These are phyloP conservation scores for Myrica gale DNA, from an alignment of 306 rosid genomes.

Conservation along the genomic window DNA sequence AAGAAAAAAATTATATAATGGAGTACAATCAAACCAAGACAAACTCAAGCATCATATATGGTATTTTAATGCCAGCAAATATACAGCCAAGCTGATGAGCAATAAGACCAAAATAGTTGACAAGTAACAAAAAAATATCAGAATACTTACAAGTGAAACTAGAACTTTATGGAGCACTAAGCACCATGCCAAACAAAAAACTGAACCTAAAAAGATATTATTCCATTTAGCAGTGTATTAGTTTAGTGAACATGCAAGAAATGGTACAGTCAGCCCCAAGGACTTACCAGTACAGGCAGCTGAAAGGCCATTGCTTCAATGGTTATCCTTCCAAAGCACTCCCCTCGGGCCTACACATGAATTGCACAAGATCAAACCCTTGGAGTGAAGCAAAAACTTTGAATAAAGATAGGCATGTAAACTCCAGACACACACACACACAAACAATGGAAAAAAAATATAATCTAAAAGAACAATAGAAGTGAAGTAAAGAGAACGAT, in stretches of 20 bases:
- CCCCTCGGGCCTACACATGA: slow-evolving; percentile 62
- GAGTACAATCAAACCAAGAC: neutral
- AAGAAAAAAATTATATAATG: neutral
- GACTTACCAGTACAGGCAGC: slow-evolving; percentile 76
- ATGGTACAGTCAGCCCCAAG: slow-evolving; percentile 15
- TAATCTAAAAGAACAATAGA: neutral
- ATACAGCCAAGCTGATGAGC: neutral
- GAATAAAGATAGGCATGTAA: neutral
- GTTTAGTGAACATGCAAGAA: slow-evolving; percentile 2
- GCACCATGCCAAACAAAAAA: neutral
- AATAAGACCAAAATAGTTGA: neutral
- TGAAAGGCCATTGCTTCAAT: slow-evolving; percentile 89
- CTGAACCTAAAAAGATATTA: neutral
- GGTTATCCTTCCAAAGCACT: slow-evolving; percentile 83
- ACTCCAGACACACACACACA: neutral
- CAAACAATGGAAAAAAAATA: neutral
- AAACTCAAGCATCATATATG: neutral
- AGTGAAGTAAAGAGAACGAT: neutral
- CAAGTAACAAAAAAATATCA: neutral
- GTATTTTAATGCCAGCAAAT: neutral
- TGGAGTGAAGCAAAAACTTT: neutral
- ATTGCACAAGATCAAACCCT: slow-evolving; percentile 2
- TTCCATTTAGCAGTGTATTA: neutral
- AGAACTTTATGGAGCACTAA: neutral
- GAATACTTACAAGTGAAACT: neutral